Base-by-base conservation (phyloP, 495 filamentous ascomycete genomes). In the Thermothielavioides terrestris region DNA sequence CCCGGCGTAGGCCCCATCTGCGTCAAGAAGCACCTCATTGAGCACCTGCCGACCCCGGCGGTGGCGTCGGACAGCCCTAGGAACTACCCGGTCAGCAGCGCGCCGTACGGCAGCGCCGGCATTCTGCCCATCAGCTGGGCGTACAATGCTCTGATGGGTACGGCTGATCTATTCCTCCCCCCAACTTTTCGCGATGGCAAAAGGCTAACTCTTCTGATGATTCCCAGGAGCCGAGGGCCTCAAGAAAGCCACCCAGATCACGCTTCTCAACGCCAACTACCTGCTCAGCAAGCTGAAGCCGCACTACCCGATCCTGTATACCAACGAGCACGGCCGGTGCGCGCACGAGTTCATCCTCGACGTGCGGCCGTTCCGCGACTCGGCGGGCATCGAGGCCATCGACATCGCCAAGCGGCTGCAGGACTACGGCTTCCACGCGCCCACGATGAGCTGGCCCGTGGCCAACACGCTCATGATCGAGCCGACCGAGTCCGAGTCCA, bases 271-370 rank as follows among this genome's bases (percentile, higher is more conserved):
- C 69, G 92, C 92, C 46, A 98, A 98, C 76, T 98, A 98, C 74
- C 88, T 98, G 68, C 84, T 96, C 52, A 83, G 86, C 41, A 84
- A 87, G 45, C 83, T 98, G n/a, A 83, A 86, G 61, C 80, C 82
- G 8, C 84, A 97, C 72, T 98, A 91, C 67, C 76, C 79, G 8
- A 89, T 98, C 59, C 74, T 97, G 11, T 97, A 97, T 73, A 94
- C 89, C 49, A 97, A 97, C 67, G 74, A 76, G 30, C 77, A 86
- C 46, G 85, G 83, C 25, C 85, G 91, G 43, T 98, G 92, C 58
- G 92, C 92, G 0, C 92, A 98, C 74, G 92, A 98, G 72, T 98
- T 98, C 73, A 98, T 98, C 66, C 83, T 98, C 39, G 92, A 98
- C 55, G 80, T 84, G 21, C 86, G 92, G 6, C 68, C 76, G 22